A percentile compares a stretch with the other conserved stretches of the same genome.
phyloP scores from a whole-genome alignment of 148 eudicot species.

The Hydrangea macrophylla region DNA sequence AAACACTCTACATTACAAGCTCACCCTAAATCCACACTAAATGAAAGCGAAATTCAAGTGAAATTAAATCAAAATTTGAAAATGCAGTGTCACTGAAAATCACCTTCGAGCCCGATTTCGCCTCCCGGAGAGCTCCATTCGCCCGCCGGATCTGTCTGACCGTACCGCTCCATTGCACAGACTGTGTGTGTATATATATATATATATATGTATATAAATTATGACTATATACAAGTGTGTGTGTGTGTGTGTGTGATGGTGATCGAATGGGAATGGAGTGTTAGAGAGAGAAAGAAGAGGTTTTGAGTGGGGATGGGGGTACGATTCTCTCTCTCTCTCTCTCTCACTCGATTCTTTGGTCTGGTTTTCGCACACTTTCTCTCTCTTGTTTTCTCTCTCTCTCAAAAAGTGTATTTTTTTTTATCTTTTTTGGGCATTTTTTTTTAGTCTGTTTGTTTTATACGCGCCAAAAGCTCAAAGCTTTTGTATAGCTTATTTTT shows the following conservation, averaged over 20 bases:
- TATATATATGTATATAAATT: constrained; percentile 2
- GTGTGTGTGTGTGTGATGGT: not conserved
- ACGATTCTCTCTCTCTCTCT: constrained; percentile 2
- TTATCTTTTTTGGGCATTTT: constrained; percentile 5
- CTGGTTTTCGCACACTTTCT: not conserved
- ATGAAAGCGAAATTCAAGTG: constrained; percentile 17
- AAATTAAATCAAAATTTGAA: no score
- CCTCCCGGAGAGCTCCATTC: constrained; percentile 13
- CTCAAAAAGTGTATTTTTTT: no score
- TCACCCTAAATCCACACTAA: constrained; percentile 9
- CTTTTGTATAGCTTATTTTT: not conserved
- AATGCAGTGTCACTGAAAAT: not conserved
- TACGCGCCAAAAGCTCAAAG: constrained; percentile 9
- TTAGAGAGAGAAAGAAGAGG: not conserved
- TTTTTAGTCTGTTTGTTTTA: not conserved
- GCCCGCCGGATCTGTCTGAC: constrained; percentile 15
- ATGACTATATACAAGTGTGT: not conserved
- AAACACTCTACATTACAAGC: constrained; percentile 18
- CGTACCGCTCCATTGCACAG: constrained; percentile 23
- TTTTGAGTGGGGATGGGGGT: constrained; percentile 7
- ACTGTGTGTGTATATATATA: not conserved
- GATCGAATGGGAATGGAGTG: constrained; percentile 12
- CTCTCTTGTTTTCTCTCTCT: not conserved
- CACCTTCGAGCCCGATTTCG: constrained; percentile 29
- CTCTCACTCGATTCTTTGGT: not conserved